A percentile compares a stretch with the other conserved stretches of the same genome.
Evolutionary conservation across 805 yeast genomes (phyloP).

Genomic region (Schizosaccharomyces japonicus): DNA sequence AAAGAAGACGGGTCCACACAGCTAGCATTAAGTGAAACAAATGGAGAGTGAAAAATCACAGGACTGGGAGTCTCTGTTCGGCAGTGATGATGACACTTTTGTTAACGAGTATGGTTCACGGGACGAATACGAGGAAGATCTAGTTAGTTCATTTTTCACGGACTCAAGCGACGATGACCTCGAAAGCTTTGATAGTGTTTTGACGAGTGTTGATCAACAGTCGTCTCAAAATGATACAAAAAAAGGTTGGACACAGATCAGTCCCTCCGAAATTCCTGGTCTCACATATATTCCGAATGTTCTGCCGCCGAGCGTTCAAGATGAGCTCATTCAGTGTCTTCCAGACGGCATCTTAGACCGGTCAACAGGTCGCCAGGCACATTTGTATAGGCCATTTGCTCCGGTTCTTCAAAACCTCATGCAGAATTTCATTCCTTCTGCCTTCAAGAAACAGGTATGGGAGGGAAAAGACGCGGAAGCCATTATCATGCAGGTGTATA

Average conservation of each 20-base stretch:
- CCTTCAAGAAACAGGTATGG: neutral
- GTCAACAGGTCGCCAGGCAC: neutral
- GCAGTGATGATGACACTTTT: no score
- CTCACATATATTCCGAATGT: neutral
- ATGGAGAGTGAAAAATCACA: no score
- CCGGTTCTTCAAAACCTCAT: neutral
- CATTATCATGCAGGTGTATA: neutral
- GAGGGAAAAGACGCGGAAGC: neutral
- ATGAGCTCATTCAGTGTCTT: neutral
- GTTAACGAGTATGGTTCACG: no score
- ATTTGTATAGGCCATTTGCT: neutral
- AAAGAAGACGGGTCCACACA: no score
- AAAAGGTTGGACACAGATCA: neutral
- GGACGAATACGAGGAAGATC: no score
- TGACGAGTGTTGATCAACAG: neutral
- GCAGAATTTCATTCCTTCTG: constrained; percentile 13
- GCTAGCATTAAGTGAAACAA: no score
- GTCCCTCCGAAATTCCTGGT: neutral
- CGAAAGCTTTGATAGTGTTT: neutral
- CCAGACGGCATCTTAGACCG: neutral
- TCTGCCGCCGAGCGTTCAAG: neutral
- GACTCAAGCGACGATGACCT: neutral
- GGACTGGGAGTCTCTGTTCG: no score
- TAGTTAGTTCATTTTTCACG: no score
- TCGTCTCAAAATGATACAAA: neutral